Conservation (phyloP, 2,329 filamentous ascomycete genomes). For the Myrmaecium sp. region DNA sequence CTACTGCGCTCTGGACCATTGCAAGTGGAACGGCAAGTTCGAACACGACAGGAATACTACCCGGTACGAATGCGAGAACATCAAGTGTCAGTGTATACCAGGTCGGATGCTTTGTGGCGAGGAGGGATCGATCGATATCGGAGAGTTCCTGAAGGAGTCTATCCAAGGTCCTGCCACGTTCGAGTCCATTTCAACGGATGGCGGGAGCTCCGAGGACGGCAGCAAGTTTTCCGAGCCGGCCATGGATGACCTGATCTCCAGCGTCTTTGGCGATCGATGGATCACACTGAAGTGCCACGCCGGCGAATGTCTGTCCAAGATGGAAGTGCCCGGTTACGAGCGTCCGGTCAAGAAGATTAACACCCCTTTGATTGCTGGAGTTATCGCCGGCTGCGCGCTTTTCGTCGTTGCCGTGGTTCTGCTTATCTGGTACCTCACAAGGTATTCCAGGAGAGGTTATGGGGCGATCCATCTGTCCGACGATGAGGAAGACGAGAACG, state of each 20-base stretch:
- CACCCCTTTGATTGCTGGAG: conserved; percentile 82
- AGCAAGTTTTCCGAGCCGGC: conserved; percentile 81
- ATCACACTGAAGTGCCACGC: conserved; percentile 69
- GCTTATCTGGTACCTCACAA: conserved; percentile 71
- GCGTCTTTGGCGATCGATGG: conserved; percentile 79
- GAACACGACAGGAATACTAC: conserved; percentile 61
- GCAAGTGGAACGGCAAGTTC: conserved; percentile 54
- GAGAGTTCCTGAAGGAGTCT: conserved; percentile 65
- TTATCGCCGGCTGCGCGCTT: conserved; percentile 72
- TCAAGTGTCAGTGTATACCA: conserved; percentile 74
- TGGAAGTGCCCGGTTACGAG: conserved; percentile 80
- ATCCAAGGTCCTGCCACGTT: conserved; percentile 85
- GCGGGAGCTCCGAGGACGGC: conserved; percentile 43
- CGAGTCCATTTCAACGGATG: conserved; percentile 42
- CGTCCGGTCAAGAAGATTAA: conserved; percentile 89
- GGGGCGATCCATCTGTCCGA: conserved; percentile 64
- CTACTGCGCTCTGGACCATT: conserved; percentile 79
- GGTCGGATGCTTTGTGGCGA: conserved; percentile 90
- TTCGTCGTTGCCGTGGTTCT: conserved; percentile 82
- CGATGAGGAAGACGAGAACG: conserved; percentile 69
- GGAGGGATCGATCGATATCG: conserved; percentile 77
- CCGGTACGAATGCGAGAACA: conserved; percentile 66
- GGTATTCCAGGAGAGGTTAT: conserved; percentile 46
- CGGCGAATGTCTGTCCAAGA: conserved; percentile 86
- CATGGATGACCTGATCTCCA: conserved; percentile 80